These are phyloP conservation scores for Emergomyces orientalis DNA, from an alignment of 2,329 filamentous ascomycete species.

Conservation along the genomic window DNA sequence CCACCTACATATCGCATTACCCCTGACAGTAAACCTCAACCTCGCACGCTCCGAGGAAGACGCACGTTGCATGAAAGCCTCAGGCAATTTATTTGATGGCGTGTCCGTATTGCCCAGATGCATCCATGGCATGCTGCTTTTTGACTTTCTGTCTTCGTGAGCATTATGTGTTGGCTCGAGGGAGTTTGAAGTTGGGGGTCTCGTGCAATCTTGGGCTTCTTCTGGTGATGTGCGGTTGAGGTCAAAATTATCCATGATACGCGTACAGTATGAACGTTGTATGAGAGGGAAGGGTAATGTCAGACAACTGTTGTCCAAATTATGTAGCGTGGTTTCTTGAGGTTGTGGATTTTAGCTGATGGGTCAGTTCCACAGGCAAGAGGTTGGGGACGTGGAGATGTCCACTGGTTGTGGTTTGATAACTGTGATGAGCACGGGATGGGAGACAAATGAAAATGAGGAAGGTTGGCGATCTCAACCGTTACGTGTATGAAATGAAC, in stretches of 20 bases:
- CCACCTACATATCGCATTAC: constrained; percentile 25
- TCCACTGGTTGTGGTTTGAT: too few relatives aligned
- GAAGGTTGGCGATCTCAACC: too few relatives aligned
- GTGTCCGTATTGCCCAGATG: constrained; percentile 17
- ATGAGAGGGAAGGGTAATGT: not conserved
- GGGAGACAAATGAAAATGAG: too few relatives aligned
- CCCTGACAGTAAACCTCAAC: constrained; percentile 24
- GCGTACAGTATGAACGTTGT: constrained; percentile 1
- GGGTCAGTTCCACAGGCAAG: not conserved
- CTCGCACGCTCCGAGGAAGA: constrained; percentile 22
- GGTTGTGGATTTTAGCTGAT: too few relatives aligned
- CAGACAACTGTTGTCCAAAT: not conserved
- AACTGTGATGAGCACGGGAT: too few relatives aligned
- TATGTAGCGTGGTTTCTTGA: not conserved
- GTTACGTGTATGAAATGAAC: too few relatives aligned
- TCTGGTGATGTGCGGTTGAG: not conserved
- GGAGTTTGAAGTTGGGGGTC: not conserved
- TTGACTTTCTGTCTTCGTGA: not conserved
- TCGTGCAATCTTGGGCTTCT: not conserved
- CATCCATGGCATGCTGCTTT: constrained; percentile 19
- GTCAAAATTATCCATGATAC: constrained; percentile 4
- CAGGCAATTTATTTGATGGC: constrained; percentile 23
- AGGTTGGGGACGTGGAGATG: too few relatives aligned
- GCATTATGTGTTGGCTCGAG: not conserved
- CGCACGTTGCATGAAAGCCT: constrained; percentile 16